These are phyloP conservation scores for Chytridium lagenaria DNA, from an alignment of 371 early-diverging fungal species.

Conservation along the genomic window DNA sequence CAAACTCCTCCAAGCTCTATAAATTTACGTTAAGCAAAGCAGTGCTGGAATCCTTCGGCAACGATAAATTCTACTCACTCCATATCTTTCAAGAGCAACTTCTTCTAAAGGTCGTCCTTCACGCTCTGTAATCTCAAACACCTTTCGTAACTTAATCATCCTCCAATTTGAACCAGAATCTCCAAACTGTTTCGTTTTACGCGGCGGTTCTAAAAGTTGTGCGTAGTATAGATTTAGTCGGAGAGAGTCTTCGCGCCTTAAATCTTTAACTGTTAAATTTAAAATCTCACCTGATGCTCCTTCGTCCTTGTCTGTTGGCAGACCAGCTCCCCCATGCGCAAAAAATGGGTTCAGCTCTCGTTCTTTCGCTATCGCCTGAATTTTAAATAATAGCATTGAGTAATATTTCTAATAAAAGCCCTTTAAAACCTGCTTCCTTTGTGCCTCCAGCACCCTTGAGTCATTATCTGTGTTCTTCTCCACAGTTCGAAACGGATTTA, in stretches of 20 bases:
- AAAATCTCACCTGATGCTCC: background rate
- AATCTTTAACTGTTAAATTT: too few relatives aligned
- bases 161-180: constrained; percentile 82
- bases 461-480: constrained; percentile 2
- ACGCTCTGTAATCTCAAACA: constrained; percentile 73
- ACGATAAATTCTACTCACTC: too few relatives aligned
- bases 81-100: constrained; percentile 76
- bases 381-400: too few relatives aligned
- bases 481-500: constrained; percentile 20
- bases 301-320: background rate
- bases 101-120: constrained; percentile 68
- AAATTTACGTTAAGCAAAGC: background rate
- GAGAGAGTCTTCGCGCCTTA: too few relatives aligned
- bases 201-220: background rate
- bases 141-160: constrained; percentile 79
- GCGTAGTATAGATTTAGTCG: background rate
- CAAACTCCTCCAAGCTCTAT: constrained; percentile 45
- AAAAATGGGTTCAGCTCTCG: constrained; percentile 52
- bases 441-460: constrained; percentile 25
- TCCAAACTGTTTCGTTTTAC: constrained; percentile 56
- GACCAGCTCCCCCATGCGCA: constrained; percentile 1
- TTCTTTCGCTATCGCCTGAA: constrained; percentile 34
- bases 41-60: background rate
- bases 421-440: constrained; percentile 37
- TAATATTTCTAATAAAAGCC: constrained; percentile 1